Evolutionary conservation across 371 early-diverging fungal species (phyloP).

Genomic region (Mucor velutinosus): DNA sequence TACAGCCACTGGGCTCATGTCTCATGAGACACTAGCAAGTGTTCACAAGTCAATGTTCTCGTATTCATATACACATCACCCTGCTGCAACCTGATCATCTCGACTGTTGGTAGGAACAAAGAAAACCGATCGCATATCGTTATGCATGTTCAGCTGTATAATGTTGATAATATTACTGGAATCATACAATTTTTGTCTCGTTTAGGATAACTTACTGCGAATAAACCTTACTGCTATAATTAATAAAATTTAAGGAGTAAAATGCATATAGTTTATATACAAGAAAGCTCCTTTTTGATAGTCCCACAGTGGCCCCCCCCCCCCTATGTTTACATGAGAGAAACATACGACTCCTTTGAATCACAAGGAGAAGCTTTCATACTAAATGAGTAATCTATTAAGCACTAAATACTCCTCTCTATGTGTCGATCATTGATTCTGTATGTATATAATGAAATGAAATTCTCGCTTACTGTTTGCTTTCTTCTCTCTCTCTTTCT

Average conservation of each 20-base stretch:
- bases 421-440: conserved; percentile 4
- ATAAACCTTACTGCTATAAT: conserved; percentile 2
- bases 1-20: not conserved
- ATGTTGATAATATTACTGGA: not conserved
- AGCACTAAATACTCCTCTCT: not conserved
- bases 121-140: not conserved
- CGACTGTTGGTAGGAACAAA: not conserved
- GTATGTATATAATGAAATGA: not conserved
- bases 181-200: not conserved
- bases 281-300: not conserved
- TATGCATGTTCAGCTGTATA: not conserved
- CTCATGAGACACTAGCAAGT: too few relatives aligned
- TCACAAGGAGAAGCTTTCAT: not conserved
- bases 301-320: not conserved
- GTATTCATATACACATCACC: too few relatives aligned
- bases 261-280: not conserved
- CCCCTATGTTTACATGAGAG: not conserved
- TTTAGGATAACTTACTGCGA: not conserved
- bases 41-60: too few relatives aligned
- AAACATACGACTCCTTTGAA: not conserved
- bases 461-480: not conserved
- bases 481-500: not conserved
- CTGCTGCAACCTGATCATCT: not conserved
- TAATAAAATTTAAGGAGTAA: conserved; percentile 3
- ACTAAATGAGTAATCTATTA: not conserved